These are phyloP conservation scores for Eustoma russellianum DNA, from an alignment of 257 asterid genomes.

Conservation along the genomic window DNA sequence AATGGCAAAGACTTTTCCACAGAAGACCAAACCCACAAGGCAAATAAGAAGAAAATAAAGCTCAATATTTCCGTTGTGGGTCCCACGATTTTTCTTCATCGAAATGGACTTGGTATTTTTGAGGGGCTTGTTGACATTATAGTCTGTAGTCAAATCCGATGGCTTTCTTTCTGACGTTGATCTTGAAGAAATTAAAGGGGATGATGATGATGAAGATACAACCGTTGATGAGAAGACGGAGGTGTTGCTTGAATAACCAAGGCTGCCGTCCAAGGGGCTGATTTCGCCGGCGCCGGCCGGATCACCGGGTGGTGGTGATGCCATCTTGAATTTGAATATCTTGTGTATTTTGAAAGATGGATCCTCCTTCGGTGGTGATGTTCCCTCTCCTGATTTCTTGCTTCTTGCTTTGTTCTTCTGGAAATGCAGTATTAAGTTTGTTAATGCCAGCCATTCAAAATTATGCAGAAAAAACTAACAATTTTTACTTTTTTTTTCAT, in stretches of 20 bases:
- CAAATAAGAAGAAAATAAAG: conserved; percentile 28
- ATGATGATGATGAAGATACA: conserved; percentile 10
- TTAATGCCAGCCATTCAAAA: no score
- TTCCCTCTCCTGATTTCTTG: conserved; percentile 6
- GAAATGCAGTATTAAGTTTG: no score
- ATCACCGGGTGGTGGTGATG: conserved; percentile 9
- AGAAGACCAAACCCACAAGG: conserved; percentile 31
- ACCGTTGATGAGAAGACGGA: conserved; percentile 21
- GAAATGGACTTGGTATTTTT: neutral
- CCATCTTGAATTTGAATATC: conserved; percentile 15
- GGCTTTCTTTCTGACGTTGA: conserved; percentile 10
- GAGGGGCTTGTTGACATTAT: neutral
- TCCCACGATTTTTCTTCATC: neutral
- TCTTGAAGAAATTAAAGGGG: conserved; percentile 21
- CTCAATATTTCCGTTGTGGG: conserved; percentile 14
- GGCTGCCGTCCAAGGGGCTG: no score
- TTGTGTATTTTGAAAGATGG: conserved; percentile 15
- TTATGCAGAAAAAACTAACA: no score
- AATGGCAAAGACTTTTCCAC: conserved; percentile 56
- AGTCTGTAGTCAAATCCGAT: conserved; percentile 17
- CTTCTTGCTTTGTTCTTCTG: conserved; percentile 10
- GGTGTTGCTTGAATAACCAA: conserved; percentile 13
- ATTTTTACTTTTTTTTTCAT: no score
- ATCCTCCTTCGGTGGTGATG: conserved; percentile 3
- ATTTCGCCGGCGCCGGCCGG: neutral